Conservation (phyloP, 208 protist species). For the Wallacemonas sp. region DNA sequence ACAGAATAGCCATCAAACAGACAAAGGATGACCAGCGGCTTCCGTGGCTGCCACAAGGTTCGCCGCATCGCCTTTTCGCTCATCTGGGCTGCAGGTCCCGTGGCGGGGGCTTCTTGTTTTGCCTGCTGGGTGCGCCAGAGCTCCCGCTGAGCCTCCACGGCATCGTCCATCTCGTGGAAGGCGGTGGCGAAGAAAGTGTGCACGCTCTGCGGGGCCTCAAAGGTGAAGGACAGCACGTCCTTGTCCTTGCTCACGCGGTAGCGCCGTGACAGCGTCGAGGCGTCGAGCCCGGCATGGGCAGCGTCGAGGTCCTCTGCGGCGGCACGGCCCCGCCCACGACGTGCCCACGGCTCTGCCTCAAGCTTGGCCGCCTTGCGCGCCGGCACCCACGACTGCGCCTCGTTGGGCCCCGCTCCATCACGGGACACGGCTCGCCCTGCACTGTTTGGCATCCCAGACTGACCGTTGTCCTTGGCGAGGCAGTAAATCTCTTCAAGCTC, state of each 20-base stretch:
- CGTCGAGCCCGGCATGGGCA: too few species aligned
- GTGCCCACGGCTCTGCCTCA: conserved; percentile 3
- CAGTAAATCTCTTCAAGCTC: conserved; percentile 28
- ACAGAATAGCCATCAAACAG: conserved; percentile 65
- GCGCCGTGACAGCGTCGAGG: not conserved
- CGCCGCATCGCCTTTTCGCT: conserved; percentile 13
- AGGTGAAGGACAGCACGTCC: conserved; percentile 19
- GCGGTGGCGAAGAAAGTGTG: conserved; percentile 46
- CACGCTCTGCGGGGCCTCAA: conserved; percentile 25
- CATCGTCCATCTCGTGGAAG: conserved; percentile 34
- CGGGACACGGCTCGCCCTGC: too few species aligned
- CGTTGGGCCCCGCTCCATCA: not conserved
- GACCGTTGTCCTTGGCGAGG: conserved; percentile 29
- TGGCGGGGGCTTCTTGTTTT: not conserved
- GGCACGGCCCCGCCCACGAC: not conserved
- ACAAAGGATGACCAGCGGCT: conserved; percentile 33
- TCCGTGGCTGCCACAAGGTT: conserved; percentile 2
- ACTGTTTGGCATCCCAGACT: too few species aligned
- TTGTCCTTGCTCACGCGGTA: conserved; percentile 3
- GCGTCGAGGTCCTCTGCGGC: not conserved
- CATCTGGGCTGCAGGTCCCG: not conserved
- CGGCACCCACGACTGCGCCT: not conserved
- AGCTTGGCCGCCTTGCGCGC: conserved; percentile 8
- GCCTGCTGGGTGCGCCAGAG: not conserved
- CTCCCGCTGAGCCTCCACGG: conserved; percentile 16